Conservation (phyloP, 1,284 basidiomycete species). For the Singerocomus inundabilis region DNA sequence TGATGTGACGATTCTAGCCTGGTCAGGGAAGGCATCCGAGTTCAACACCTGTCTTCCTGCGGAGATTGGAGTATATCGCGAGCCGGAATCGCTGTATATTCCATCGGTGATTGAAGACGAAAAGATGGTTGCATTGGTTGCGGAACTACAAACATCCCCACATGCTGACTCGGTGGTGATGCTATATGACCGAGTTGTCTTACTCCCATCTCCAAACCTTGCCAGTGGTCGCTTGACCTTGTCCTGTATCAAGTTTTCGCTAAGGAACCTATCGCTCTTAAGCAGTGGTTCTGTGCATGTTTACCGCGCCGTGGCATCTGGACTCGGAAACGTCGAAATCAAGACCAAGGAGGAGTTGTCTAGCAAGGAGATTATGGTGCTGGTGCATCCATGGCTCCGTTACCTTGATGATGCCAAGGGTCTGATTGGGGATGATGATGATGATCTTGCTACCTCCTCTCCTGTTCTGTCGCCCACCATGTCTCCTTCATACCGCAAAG, state of each 20-base stretch:
- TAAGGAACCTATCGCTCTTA: too few species aligned
- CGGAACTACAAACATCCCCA: background rate
- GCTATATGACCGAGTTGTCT: background rate
- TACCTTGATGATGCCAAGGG: slow-evolving; percentile 1
- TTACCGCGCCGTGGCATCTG: background rate
- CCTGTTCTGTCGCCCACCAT: background rate
- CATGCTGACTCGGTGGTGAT: background rate
- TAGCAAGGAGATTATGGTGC: too few species aligned
- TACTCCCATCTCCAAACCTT: background rate
- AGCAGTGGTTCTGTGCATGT: too few species aligned
- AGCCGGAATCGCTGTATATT: background rate
- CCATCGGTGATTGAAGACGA: background rate
- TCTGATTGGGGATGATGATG: background rate
- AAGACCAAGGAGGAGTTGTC: too few species aligned
- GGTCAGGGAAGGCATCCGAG: background rate
- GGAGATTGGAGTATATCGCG: background rate
- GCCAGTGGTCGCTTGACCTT: background rate
- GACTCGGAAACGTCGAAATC: too few species aligned
- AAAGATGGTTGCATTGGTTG: background rate
- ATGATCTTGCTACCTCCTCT: background rate
- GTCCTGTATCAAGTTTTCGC: too few species aligned
- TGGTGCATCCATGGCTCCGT: slow-evolving; percentile 5
- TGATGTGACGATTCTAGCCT: background rate
- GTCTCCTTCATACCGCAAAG: too few species aligned
- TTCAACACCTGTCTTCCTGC: slow-evolving; percentile 5